Percentiles rank a stretch among this genome's conserved stretches.
These are phyloP conservation scores for Crithidia fasciculata DNA, from an alignment of 208 protist species.

Conservation along the genomic window DNA sequence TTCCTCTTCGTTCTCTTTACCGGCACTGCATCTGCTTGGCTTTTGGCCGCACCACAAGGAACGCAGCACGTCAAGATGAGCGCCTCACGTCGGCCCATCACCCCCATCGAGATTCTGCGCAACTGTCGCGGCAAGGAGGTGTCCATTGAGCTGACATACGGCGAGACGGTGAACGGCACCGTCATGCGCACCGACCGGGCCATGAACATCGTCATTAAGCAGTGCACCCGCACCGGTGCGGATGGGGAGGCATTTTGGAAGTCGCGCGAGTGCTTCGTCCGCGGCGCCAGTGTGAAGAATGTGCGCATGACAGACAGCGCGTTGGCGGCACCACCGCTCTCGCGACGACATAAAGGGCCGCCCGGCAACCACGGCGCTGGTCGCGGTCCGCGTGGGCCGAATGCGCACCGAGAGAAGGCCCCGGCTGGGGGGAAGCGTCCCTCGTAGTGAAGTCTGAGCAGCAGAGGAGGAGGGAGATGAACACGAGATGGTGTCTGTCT, in stretches of 20 bases:
- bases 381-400: neutral
- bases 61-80: slow-evolving; percentile 34
- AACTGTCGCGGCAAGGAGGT: slow-evolving; percentile 84
- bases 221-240: slow-evolving; percentile 66
- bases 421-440: slow-evolving; percentile 21
- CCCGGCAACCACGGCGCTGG: neutral
- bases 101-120: slow-evolving; percentile 79
- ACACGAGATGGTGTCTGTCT: neutral
- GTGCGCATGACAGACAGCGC: slow-evolving; percentile 80
- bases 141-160: slow-evolving; percentile 70
- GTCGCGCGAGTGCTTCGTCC: slow-evolving; percentile 71
- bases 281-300: slow-evolving; percentile 76
- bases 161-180: slow-evolving; percentile 82
- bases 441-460: neutral
- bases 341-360: slow-evolving; percentile 16
- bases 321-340: slow-evolving; percentile 26
- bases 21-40: too few species aligned
- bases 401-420: slow-evolving; percentile 13
- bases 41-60: too few species aligned
- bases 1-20: too few species aligned
- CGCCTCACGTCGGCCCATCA: slow-evolving; percentile 36
- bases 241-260: slow-evolving; percentile 76
- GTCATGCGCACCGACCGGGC: slow-evolving; percentile 78
- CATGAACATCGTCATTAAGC: slow-evolving; percentile 88
- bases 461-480: neutral